Percentiles rank a stretch among this genome's conserved stretches.
phyloP scores from a whole-genome alignment of 306 rosid species.

The Vachellia pachyceras region DNA sequence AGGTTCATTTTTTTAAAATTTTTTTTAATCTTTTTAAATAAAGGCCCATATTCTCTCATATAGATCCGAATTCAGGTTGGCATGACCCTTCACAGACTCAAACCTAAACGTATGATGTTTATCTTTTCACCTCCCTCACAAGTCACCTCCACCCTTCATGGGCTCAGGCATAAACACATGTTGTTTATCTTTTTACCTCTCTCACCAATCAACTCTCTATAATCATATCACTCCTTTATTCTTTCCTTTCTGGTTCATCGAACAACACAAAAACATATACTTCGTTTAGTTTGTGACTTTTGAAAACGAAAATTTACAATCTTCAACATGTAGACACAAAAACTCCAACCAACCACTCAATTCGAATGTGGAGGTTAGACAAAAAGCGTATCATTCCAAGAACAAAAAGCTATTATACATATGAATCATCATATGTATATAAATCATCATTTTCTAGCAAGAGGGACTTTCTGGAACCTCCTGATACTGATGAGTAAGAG shows the following conservation, averaged over 20 bases:
- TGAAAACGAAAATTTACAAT: not conserved
- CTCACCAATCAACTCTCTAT: not conserved
- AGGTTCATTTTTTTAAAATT: too few species aligned
- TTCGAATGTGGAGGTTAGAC: not conserved
- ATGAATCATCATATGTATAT: too few species aligned
- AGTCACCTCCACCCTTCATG: too few species aligned
- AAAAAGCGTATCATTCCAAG: not conserved
- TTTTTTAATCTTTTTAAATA: too few species aligned
- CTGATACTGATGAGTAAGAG: conserved; percentile 55
- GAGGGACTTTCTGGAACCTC: conserved; percentile 55
- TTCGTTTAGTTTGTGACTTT: not conserved
- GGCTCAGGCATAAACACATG: too few species aligned
- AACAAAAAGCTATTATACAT: not conserved
- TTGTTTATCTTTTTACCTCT: not conserved
- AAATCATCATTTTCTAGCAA: conserved; percentile 25
- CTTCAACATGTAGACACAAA: not conserved
- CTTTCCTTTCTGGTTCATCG: not conserved
- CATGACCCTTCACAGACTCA: too few species aligned
- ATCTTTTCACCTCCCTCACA: too few species aligned
- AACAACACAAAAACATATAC: not conserved
- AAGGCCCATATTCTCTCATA: not conserved
- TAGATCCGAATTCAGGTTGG: too few species aligned
- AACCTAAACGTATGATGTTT: too few species aligned
- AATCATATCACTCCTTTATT: not conserved
- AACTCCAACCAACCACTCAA: not conserved